phyloP scores from a whole-genome alignment of 495 filamentous ascomycete genomes.

The Trichoderma parareesei region DNA sequence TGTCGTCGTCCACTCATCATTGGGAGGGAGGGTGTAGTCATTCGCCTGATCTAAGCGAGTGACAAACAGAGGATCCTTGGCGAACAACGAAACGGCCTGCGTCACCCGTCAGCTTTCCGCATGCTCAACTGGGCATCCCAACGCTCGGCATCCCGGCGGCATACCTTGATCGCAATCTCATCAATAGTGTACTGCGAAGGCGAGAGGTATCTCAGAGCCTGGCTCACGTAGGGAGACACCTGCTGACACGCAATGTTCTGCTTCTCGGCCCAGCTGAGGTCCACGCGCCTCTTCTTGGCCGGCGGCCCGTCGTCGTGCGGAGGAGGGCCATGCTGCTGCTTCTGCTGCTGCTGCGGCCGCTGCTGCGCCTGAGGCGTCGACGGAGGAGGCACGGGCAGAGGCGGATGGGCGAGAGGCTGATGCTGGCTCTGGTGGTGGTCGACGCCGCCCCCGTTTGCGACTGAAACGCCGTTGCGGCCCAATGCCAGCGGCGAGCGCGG shows the following conservation, averaged over 20 bases:
- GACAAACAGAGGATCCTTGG: neutral
- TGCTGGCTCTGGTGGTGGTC: neutral
- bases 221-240: constrained; percentile 10
- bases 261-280: neutral
- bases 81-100: constrained; percentile 3
- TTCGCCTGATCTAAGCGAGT: neutral
- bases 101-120: neutral
- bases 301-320: neutral
- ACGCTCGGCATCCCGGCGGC: neutral
- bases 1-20: neutral
- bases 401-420: neutral
- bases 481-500: neutral
- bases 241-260: constrained; percentile 1
- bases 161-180: constrained; percentile 16
- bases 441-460: neutral
- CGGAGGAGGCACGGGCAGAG: too few relatives aligned
- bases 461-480: neutral
- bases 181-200: constrained; percentile 20
- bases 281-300: constrained; percentile 5
- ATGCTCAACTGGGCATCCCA: neutral
- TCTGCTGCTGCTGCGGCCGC: neutral
- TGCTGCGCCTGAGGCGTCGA: too few relatives aligned
- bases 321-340: neutral
- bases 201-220: constrained; percentile 15
- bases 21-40: neutral